phyloP scores from a whole-genome alignment of 2,329 filamentous ascomycete species.

The Colletotrichum ledebouriae region DNA sequence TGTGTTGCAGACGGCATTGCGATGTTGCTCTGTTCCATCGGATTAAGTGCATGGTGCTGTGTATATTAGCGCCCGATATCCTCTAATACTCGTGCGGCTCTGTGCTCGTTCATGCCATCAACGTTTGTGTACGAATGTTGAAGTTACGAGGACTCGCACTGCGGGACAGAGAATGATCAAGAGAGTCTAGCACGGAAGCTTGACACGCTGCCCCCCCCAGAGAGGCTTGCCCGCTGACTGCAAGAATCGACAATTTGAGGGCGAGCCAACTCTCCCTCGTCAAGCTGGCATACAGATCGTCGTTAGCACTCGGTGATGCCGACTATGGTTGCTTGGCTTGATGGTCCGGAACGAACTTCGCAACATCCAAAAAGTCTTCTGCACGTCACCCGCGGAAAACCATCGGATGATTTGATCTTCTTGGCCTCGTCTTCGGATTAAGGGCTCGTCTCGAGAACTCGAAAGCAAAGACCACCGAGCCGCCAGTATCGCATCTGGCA shows the following conservation, averaged over 20 bases:
- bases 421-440: neutral
- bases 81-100: neutral
- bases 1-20: neutral
- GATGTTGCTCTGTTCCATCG: slow-evolving; percentile 4
- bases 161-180: neutral
- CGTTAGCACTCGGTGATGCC: slow-evolving; percentile 6
- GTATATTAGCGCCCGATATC: neutral
- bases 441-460: neutral
- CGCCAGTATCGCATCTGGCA: slow-evolving; percentile 1
- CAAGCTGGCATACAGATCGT: slow-evolving; percentile 23
- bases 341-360: too few species aligned
- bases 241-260: neutral
- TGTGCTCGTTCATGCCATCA: neutral
- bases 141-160: neutral
- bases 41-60: neutral
- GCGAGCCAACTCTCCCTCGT: slow-evolving; percentile 4
- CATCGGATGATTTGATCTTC: slow-evolving; percentile 13
- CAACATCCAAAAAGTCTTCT: neutral
- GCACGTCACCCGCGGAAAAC: slow-evolving; percentile 17
- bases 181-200: neutral
- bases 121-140: neutral
- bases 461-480: neutral
- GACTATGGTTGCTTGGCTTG: neutral
- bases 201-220: neutral
- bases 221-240: neutral